phyloP scores from a whole-genome alignment of 2,329 filamentous ascomycete genomes.

The Colletotrichum liaoningense region DNA sequence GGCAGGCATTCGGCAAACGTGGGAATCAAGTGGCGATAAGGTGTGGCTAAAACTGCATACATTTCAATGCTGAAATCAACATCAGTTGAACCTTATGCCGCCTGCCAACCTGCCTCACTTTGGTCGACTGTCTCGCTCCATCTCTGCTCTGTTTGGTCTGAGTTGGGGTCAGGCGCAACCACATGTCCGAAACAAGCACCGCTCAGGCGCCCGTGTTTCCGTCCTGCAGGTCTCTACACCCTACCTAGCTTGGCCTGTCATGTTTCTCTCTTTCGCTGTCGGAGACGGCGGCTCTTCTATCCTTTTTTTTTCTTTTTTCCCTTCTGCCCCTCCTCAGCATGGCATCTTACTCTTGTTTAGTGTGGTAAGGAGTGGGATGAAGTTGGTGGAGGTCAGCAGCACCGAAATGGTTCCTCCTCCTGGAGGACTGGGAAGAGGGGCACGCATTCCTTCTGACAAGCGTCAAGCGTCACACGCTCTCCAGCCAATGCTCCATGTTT shows the following conservation, averaged over 20 bases:
- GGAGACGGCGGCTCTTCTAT: background rate
- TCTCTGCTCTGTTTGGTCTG: conserved; percentile 14
- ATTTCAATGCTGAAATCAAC: conserved; percentile 29
- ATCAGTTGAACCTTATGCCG: conserved; percentile 30
- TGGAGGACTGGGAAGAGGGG: background rate
- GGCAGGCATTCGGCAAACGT: background rate
- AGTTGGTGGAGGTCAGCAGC: conserved; percentile 27
- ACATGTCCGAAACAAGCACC: conserved; percentile 29
- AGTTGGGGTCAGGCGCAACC: conserved; percentile 23
- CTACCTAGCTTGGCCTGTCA: conserved; percentile 15
- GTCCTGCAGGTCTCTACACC: conserved; percentile 20
- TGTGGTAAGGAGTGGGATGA: background rate
- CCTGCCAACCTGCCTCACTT: conserved; percentile 21
- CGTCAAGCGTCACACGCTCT: conserved; percentile 17
- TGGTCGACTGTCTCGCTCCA: conserved; percentile 11
- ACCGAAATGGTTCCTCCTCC: conserved; percentile 4
- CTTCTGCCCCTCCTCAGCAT: conserved; percentile 9
- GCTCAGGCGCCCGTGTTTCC: conserved; percentile 34
- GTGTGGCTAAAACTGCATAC: conserved; percentile 29
- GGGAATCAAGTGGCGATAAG: conserved; percentile 10
- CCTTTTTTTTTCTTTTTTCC: too few relatives aligned
- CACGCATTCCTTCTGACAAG: conserved; percentile 27
- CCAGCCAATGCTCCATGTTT: conserved; percentile 27
- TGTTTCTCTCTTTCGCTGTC: conserved; percentile 20
- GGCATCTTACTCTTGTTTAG: background rate